These are phyloP conservation scores for Coniochaeta prunicola DNA, from an alignment of 2,329 filamentous ascomycete genomes.

Conservation along the genomic window DNA sequence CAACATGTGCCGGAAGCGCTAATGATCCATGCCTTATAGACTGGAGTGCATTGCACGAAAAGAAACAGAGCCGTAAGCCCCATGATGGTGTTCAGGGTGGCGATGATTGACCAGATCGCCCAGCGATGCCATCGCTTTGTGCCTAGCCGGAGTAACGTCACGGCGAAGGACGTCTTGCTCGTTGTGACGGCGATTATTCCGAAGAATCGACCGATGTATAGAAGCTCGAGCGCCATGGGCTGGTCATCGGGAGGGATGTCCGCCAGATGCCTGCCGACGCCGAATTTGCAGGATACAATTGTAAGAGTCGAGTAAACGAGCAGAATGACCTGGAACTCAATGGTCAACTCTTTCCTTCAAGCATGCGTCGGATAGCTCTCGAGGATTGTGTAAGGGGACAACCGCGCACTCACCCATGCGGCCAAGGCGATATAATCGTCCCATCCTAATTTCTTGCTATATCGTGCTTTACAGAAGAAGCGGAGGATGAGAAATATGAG, in stretches of 20 bases:
- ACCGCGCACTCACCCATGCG: neutral
- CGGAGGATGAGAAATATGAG: neutral
- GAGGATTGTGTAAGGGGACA: neutral
- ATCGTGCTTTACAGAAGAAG: neutral
- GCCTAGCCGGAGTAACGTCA: constrained; percentile 4
- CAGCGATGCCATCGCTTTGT: constrained; percentile 1
- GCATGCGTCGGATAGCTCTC: neutral
- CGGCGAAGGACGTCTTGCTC: constrained; percentile 3
- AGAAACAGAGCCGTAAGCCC: neutral
- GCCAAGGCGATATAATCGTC: neutral
- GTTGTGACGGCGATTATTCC: constrained; percentile 1
- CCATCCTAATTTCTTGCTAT: neutral
- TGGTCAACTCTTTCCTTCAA: neutral
- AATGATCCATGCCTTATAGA: neutral
- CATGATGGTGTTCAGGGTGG: constrained; percentile 3
- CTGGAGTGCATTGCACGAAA: constrained; percentile 1
- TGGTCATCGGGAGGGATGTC: neutral
- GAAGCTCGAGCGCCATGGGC: neutral
- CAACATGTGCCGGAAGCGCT: neutral
- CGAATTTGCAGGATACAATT: constrained; percentile 6
- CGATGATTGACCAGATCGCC: constrained; percentile 4
- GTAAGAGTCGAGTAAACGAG: constrained; percentile 9
- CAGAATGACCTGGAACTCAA: neutral
- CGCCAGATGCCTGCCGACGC: constrained; percentile 9
- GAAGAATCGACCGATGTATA: constrained; percentile 1